phyloP scores from a whole-genome alignment of 371 early-diverging fungal species.

The Dinochytrium kinnereticum region DNA sequence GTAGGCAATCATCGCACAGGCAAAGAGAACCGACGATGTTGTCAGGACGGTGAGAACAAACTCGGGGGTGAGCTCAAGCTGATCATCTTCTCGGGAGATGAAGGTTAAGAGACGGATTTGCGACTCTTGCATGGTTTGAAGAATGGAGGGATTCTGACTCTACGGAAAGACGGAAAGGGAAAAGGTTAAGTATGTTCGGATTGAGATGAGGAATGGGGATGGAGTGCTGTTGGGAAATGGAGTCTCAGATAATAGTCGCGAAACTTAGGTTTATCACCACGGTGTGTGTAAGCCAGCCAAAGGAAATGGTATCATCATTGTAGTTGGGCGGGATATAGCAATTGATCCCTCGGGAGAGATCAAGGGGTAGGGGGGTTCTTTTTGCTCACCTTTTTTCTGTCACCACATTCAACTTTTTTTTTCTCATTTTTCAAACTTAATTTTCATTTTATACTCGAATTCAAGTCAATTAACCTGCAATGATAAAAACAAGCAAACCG shows the following conservation, averaged over 20 bases:
- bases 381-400: no score
- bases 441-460: no score
- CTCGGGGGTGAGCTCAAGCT: not conserved
- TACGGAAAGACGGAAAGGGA: no score
- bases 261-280: conserved; percentile 3
- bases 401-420: no score
- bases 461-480: no score
- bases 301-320: conserved; percentile 5
- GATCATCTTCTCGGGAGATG: not conserved
- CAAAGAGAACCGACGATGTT: not conserved
- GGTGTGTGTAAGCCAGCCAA: conserved; percentile 8
- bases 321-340: not conserved
- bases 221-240: no score
- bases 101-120: not conserved
- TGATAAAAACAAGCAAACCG: no score
- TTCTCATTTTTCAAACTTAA: no score
- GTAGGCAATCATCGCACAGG: not conserved
- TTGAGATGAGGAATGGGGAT: not conserved
- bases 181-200: not conserved
- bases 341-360: no score
- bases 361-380: no score
- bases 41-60: not conserved
- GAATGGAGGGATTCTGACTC: not conserved
- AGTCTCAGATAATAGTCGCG: no score
- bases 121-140: not conserved